Percentiles rank a stretch among this genome's conserved stretches.
Conservation (phyloP, 306 rosid genomes). For the Vigna mungo region DNA sequence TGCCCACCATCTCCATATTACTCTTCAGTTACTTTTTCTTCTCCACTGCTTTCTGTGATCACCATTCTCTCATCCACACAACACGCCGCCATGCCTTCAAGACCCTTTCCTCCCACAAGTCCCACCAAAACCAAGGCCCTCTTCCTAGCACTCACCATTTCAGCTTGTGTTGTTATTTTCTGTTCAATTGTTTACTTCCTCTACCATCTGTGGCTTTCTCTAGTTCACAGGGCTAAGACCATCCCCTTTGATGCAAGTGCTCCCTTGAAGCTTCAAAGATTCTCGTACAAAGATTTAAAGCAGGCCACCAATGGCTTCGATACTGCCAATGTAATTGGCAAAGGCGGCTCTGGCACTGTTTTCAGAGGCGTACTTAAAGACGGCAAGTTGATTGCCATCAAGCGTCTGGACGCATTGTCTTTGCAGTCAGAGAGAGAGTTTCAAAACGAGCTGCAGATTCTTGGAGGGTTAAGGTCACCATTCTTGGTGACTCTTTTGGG, state of each 20-base stretch:
- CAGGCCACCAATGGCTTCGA: conserved; percentile 73
- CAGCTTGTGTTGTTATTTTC: conserved; percentile 77
- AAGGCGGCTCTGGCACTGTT: conserved; percentile 97
- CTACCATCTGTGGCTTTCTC: conserved; percentile 76
- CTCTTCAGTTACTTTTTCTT: conserved; percentile 35
- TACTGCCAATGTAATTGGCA: conserved; percentile 76
- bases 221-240: conserved; percentile 73
- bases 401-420: conserved; percentile 71
- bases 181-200: conserved; percentile 79
- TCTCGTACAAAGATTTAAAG: conserved; percentile 81
- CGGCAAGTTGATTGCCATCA: conserved; percentile 82
- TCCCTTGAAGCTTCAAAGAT: conserved; percentile 85
- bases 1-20: conserved; percentile 37
- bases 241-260: conserved; percentile 83
- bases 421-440: conserved; percentile 87
- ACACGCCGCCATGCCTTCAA: conserved; percentile 72
- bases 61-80: conserved; percentile 26
- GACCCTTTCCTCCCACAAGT: conserved; percentile 66
- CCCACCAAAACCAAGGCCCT: conserved; percentile 67
- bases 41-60: conserved; percentile 46
- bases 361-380: conserved; percentile 76
- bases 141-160: conserved; percentile 81
- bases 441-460: conserved; percentile 91
- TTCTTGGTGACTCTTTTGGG: conserved; percentile 89
- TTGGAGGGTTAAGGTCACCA: conserved; percentile 89